Percentiles rank a stretch among this genome's conserved stretches.
Conservation (phyloP, 768 basidiomycete species). For the Boletus tylopilopsis region DNA sequence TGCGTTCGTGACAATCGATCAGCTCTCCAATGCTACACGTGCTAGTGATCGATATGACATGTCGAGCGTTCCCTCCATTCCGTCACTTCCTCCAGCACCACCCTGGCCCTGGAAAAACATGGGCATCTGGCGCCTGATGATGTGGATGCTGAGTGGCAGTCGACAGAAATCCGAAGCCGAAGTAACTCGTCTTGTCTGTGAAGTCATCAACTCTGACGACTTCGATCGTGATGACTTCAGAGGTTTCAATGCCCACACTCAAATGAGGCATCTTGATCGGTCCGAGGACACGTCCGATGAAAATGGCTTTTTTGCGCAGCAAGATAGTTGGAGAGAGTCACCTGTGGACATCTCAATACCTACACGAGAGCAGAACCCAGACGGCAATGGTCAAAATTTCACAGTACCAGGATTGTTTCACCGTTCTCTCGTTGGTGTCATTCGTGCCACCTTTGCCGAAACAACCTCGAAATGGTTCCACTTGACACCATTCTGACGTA, state of each 20-base stretch:
- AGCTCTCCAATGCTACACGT: background rate
- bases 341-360: slow-evolving; percentile 28
- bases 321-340: slow-evolving; percentile 13
- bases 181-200: slow-evolving; percentile 2
- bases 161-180: slow-evolving; percentile 5
- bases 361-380: slow-evolving; percentile 14
- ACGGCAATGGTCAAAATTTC: slow-evolving; percentile 17
- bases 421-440: slow-evolving; percentile 15
- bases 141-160: slow-evolving; percentile 11
- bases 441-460: slow-evolving; percentile 9
- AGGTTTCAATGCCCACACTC: too few species aligned
- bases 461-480: slow-evolving; percentile 16
- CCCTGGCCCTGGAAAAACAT: slow-evolving; percentile 16
- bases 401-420: slow-evolving; percentile 27
- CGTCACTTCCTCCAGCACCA: background rate
- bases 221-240: background rate
- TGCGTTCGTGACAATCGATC: background rate
- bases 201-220: background rate
- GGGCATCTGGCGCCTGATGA: slow-evolving; percentile 10
- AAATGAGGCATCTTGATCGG: too few species aligned
- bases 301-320: too few species aligned
- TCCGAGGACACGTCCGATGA: too few species aligned
- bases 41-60: background rate
- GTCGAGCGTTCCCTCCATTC: background rate
- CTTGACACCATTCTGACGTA: slow-evolving; percentile 22